Evolutionary conservation across 768 basidiomycete genomes (phyloP), one percentile per base, ranked within the genome.

Genomic region (Russula sp.): DNA sequence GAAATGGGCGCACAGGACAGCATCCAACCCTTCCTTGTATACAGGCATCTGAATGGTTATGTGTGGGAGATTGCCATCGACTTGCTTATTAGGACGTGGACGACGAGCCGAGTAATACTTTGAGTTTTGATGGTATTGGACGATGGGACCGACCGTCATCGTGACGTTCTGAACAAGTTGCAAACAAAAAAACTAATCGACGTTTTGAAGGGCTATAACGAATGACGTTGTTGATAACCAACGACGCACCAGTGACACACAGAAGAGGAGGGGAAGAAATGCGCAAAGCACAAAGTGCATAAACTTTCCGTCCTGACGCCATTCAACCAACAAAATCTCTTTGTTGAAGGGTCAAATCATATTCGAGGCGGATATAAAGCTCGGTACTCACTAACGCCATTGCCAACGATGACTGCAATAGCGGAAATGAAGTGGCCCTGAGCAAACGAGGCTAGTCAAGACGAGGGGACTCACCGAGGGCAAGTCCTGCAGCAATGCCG

Each of bases 401-500:
- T 85, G 0, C 84, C 83, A 13, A 87, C 77, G 68, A 88, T 88
- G 39, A 85, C 82, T 66, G 80, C 5, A n/a, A 34, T 73, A 5
- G 77, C 55, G 25, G 32, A 52, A 22, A 59, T 2, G 25, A 59
- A 45, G 10, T 18, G 42, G 34, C 13, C 41, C 51, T 35, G 53
- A 47, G 56, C 13, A 48, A 41, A 56, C 64, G 57, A 49, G 45
- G 18, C 46, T 43, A 16, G 29, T 36, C 14, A 14, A 60, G 45
- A 34, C 18, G 20, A 18, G 20, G 46, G 3, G 16, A 35, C 74
- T 59, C 62, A 74, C 73, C 66, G 16, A 74, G 58, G 11, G 70
- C 69, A 66, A 74, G 60, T 2, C 70, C 75, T 9, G 70, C 72
- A 3, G 75, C 72, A 14, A 74, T 34, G 5, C 74, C 75, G 54